phyloP scores from a whole-genome alignment of 2,329 filamentous ascomycete species.

The Pleomassaria siparia region DNA sequence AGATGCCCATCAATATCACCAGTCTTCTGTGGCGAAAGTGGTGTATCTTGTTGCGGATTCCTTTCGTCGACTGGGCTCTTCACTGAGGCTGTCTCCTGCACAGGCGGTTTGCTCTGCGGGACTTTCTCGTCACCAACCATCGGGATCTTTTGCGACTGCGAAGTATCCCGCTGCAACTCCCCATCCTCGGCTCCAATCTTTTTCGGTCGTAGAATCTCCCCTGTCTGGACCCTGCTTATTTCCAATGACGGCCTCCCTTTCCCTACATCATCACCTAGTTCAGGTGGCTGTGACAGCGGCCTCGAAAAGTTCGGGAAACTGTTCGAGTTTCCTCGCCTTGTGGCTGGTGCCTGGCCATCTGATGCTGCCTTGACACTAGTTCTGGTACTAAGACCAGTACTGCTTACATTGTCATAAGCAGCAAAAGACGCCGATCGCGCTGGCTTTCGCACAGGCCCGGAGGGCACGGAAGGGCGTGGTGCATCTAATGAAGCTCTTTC shows the following conservation, averaged over 20 bases:
- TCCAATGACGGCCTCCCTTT: neutral
- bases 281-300: neutral
- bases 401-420: neutral
- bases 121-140: neutral
- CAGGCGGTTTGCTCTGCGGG: neutral
- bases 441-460: neutral
- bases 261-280: neutral
- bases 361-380: neutral
- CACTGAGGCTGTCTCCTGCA: neutral
- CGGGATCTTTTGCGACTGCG: neutral
- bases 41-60: neutral
- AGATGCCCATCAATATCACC: neutral
- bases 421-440: neutral
- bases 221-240: neutral
- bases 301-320: constrained; percentile 5
- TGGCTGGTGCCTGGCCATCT: neutral
- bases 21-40: neutral
- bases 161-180: neutral
- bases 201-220: neutral
- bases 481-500: neutral
- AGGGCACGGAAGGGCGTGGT: neutral
- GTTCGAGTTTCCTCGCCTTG: neutral
- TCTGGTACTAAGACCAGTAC: neutral
- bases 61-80: neutral
- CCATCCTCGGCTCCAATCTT: neutral